phyloP scores from a whole-genome alignment of 768 basidiomycete genomes.

The Phaffia tasmanica region DNA sequence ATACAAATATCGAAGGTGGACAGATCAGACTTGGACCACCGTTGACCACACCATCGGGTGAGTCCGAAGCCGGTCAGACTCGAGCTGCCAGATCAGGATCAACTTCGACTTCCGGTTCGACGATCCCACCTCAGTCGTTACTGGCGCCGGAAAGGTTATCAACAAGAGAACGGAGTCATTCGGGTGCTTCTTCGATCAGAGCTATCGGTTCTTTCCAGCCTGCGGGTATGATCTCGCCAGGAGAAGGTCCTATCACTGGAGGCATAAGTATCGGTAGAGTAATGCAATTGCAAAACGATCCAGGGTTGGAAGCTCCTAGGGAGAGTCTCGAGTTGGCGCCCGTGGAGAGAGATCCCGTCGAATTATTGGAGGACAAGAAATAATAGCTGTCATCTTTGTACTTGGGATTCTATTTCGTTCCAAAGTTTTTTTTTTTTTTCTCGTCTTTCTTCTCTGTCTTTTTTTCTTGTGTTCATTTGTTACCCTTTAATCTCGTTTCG shows the following conservation, averaged over 20 bases:
- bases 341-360: no score
- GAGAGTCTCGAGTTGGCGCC: slow-evolving; percentile 10
- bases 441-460: no score
- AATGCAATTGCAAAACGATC: not conserved
- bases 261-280: not conserved
- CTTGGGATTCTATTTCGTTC: no score
- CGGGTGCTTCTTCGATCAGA: no score
- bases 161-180: not conserved
- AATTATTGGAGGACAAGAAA: no score
- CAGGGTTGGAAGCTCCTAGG: slow-evolving; percentile 5
- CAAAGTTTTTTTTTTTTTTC: no score
- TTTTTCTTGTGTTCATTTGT: no score
- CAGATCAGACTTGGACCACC: not conserved
- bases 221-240: no score
- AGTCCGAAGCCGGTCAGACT: not conserved
- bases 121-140: not conserved
- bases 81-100: not conserved
- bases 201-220: no score
- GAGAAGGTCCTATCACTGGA: no score
- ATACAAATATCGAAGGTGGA: not conserved
- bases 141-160: not conserved
- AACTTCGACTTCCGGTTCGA: not conserved
- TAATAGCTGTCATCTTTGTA: no score
- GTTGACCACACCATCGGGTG: not conserved
- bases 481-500: no score